Conservation (phyloP, 371 early-diverging fungal species). For the Circinella umbellata region DNA sequence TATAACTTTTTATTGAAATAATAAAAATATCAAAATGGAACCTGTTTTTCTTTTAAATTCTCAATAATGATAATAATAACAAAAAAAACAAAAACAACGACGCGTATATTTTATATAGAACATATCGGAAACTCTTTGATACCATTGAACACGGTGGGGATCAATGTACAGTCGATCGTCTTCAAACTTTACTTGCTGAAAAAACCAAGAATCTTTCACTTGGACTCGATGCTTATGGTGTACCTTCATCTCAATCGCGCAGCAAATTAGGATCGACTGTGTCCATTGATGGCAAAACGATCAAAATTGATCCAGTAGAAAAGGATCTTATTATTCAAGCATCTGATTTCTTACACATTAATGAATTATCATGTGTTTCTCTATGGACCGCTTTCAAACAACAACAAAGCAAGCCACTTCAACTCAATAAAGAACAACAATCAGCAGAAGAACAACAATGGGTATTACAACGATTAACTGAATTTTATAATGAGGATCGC, state of each 20-base stretch:
- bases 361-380: conserved; percentile 39
- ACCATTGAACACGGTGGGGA: conserved; percentile 49
- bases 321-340: conserved; percentile 37
- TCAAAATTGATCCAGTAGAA: conserved; percentile 38
- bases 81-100: too few species aligned
- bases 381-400: conserved; percentile 40
- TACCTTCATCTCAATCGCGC: conserved; percentile 38
- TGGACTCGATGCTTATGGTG: conserved; percentile 39
- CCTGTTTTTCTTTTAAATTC: too few species aligned
- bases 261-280: conserved; percentile 35
- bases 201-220: conserved; percentile 33
- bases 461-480: conserved; percentile 24
- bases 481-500: conserved; percentile 45
- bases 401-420: conserved; percentile 4
- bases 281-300: conserved; percentile 37
- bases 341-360: conserved; percentile 33
- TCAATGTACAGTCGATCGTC: conserved; percentile 47
- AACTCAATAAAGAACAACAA: conserved; percentile 12
- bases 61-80: too few species aligned
- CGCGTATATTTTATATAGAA: conserved; percentile 25
- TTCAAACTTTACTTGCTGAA: conserved; percentile 50
- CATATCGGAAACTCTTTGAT: conserved; percentile 48
- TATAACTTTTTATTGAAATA: too few species aligned
- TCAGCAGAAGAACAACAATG: conserved; percentile 21
- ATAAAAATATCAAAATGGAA: too few species aligned